Conservation (phyloP, 192 early-diverging fungal species). For the Coemansia furcata region DNA sequence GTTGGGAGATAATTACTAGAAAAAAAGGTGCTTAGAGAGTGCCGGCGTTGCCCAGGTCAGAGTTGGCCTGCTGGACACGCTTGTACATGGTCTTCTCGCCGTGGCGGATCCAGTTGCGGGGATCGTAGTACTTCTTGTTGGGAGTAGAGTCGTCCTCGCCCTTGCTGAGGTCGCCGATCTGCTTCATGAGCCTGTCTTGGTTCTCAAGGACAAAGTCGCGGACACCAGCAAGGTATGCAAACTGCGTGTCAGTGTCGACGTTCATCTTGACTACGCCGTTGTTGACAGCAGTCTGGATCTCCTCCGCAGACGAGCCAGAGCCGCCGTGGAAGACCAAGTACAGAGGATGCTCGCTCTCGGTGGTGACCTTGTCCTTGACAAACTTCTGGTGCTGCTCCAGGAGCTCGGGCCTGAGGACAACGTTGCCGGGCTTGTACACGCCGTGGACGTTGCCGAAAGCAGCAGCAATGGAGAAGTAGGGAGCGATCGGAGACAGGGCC, state of each 20-base stretch:
- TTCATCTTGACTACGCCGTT: conserved; percentile 98
- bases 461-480: conserved; percentile 94
- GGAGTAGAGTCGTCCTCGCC: conserved; percentile 80
- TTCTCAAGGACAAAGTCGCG: conserved; percentile 83
- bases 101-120: conserved; percentile 88
- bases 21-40: conserved; percentile 52
- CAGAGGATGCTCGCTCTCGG: conserved; percentile 64
- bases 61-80: conserved; percentile 79
- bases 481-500: conserved; percentile 80
- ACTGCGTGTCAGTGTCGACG: conserved; percentile 98
- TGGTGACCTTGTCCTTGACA: conserved; percentile 68
- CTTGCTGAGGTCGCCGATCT: conserved; percentile 92
- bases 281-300: conserved; percentile 78
- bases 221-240: conserved; percentile 90
- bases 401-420: conserved; percentile 89
- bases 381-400: conserved; percentile 86
- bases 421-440: conserved; percentile 96
- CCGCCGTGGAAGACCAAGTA: conserved; percentile 99
- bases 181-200: conserved; percentile 84
- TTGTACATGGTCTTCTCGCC: conserved; percentile 85
- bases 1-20: background rate
- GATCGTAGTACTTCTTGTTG: conserved; percentile 99
- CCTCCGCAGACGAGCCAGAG: conserved; percentile 77
- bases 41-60: conserved; percentile 72
- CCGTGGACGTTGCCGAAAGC: conserved; percentile 96